Percentiles rank a stretch among this genome's conserved stretches.
phyloP scores from a whole-genome alignment of 2,329 filamentous ascomycete genomes.

The Thelonectria blattea region DNA sequence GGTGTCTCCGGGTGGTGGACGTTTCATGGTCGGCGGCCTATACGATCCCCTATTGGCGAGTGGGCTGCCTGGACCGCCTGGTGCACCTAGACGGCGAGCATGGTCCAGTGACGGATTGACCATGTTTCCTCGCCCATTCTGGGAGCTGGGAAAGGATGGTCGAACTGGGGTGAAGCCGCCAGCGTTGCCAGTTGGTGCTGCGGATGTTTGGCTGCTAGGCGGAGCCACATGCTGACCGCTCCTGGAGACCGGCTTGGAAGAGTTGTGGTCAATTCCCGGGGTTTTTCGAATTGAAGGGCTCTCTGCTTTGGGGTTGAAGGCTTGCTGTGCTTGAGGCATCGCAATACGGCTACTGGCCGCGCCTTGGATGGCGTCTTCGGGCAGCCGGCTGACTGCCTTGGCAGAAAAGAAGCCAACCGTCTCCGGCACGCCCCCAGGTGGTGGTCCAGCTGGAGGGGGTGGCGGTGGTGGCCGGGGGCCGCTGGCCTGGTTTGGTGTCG shows the following conservation, averaged over 20 bases:
- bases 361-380: conserved; percentile 48
- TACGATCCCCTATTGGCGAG: conserved; percentile 65
- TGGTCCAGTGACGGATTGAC: conserved; percentile 62
- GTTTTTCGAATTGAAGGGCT: conserved; percentile 90
- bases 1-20: conserved; percentile 47
- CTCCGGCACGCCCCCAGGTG: conserved; percentile 42
- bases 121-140: conserved; percentile 47
- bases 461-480: conserved; percentile 41
- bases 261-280: conserved; percentile 81
- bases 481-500: conserved; percentile 31
- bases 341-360: conserved; percentile 49
- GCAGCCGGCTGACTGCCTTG: conserved; percentile 63
- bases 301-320: conserved; percentile 77
- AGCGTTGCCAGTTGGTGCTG: conserved; percentile 30
- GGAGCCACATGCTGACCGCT: conserved; percentile 60
- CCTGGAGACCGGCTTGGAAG: conserved; percentile 73
- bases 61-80: conserved; percentile 60
- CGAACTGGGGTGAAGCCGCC: conserved; percentile 41
- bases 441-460: conserved; percentile 15
- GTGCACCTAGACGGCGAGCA: conserved; percentile 64
- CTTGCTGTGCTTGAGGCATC: conserved; percentile 54
- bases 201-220: conserved; percentile 37
- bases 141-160: conserved; percentile 37
- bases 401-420: conserved; percentile 74
- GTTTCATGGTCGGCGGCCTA: conserved; percentile 64